These are phyloP conservation scores for Petunia hybrid DNA, from an alignment of 305 asterid species.

Conservation along the genomic window DNA sequence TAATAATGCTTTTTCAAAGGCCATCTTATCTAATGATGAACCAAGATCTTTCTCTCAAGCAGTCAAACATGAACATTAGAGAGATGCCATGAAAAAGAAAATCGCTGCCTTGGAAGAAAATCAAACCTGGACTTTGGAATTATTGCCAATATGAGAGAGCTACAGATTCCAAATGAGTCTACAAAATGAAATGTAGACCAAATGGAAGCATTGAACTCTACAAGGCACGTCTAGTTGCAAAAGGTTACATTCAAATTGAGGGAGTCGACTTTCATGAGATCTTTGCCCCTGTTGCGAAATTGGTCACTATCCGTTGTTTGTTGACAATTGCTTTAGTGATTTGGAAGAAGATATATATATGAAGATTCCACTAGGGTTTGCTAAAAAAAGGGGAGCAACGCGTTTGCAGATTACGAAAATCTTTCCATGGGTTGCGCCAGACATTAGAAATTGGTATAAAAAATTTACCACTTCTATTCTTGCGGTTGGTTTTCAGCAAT, in stretches of 20 bases:
- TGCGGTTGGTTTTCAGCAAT: not conserved
- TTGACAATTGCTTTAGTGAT: not conserved
- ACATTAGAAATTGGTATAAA: not conserved
- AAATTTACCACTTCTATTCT: too few species aligned
- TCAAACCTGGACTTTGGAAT: not conserved
- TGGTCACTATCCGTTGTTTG: not conserved
- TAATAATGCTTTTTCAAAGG: not conserved
- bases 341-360: not conserved
- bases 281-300: not conserved
- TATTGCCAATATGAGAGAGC: not conserved
- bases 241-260: not conserved
- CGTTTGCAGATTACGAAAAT: not conserved
- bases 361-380: not conserved
- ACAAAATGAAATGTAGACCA: not conserved
- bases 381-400: not conserved
- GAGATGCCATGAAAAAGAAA: not conserved
- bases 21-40: slow-evolving; percentile 18
- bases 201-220: slow-evolving; percentile 9
- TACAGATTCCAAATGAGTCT: slow-evolving; percentile 16
- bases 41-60: not conserved
- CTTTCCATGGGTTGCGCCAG: not conserved
- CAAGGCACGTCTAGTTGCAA: not conserved
- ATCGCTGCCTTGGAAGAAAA: not conserved
- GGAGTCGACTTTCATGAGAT: not conserved
- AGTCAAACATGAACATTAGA: not conserved